A percentile compares a stretch with the other conserved stretches of the same genome.
These are phyloP conservation scores for Sporobolomyces pararoseus DNA, from an alignment of 768 basidiomycete genomes.

Conservation along the genomic window DNA sequence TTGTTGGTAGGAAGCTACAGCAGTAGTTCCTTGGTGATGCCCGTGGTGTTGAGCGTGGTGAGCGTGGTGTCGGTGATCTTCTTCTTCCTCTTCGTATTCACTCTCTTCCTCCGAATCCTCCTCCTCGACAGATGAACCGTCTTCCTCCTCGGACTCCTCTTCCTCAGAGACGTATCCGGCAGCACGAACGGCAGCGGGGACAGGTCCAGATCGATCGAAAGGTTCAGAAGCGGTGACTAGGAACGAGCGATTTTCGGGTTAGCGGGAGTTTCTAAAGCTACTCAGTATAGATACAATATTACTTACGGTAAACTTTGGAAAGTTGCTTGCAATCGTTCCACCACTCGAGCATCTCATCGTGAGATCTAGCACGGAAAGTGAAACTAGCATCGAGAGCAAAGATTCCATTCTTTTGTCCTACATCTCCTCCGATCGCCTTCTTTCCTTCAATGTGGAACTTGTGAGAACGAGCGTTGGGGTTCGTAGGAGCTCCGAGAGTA, in stretches of 20 bases:
- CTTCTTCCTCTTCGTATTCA: slow-evolving; percentile 44
- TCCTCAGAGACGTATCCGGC: slow-evolving; percentile 86
- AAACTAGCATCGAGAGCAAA: slow-evolving; percentile 58
- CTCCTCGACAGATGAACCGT: slow-evolving; percentile 54
- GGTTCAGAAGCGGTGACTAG: slow-evolving; percentile 79
- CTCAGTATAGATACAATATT: neutral
- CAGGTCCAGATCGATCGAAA: slow-evolving; percentile 86
- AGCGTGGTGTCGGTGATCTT: slow-evolving; percentile 21
- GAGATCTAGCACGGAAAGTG: slow-evolving; percentile 80
- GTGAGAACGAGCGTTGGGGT: slow-evolving; percentile 63
- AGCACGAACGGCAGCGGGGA: slow-evolving; percentile 82
- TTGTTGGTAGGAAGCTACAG: slow-evolving; percentile 3
- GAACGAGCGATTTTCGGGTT: neutral
- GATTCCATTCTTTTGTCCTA: slow-evolving; percentile 54
- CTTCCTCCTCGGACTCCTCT: slow-evolving; percentile 56
- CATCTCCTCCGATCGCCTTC: slow-evolving; percentile 57
- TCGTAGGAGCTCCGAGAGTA: slow-evolving; percentile 86
- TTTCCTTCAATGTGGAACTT: slow-evolving; percentile 97
- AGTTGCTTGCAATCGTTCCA: slow-evolving; percentile 79
- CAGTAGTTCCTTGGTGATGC: neutral
- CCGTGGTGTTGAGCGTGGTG: slow-evolving; percentile 2
- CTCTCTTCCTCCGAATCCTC: slow-evolving; percentile 60
- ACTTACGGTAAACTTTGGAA: slow-evolving; percentile 46
- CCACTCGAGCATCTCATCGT: slow-evolving; percentile 99
- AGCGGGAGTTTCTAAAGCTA: no score